Evolutionary conservation across 768 basidiomycete genomes (phyloP), one percentile per base, ranked within the genome.

Genomic region (Suillus americanus): DNA sequence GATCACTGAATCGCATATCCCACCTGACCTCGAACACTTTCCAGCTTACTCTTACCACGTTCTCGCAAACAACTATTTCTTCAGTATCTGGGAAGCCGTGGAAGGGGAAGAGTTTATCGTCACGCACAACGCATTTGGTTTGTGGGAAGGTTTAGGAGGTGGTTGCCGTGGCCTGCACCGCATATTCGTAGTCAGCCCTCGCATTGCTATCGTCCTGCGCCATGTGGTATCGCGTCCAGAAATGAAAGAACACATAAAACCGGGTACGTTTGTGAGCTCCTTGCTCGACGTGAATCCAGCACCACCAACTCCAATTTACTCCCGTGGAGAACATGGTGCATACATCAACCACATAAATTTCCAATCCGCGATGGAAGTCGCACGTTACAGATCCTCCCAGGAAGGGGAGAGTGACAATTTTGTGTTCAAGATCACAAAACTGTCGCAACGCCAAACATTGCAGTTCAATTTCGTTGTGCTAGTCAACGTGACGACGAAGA

Each of bases 181-280:
- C n/a, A 23, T 80, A 23, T 77, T 74, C 62, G 69, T 79, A 56
- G 65, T 80, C 70, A 77, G 77, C 70, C 78, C 79, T 50, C 72
- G 72, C 41, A 66, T 78, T 57, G 74, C 71, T 37, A 67, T 78
- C 46, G 68, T 79, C 61, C 69, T 79, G 50, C 68, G 73, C 62
- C 63, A 61, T 50, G 70, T 67, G 33, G 0, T 65, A 67, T 41
- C 70, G 63, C 25, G 64, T 46, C 46, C 63, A 68, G 45, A 68
- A 37, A 6, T 23, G 20, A 14, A 18, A 40, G 40, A 7, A 4
- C 12, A 3, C 1, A 2, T 45, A 16, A 18, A 16, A 3, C 25
- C 23, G 6, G 43, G 45, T 23, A 30, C 63, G 8, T 28, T 55
- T 0, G 9, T n/a, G 20, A 66, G 60, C 46, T 16, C 2, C 8